phyloP scores from a whole-genome alignment of 129 eudicot species.

The Flaveria brownii region DNA sequence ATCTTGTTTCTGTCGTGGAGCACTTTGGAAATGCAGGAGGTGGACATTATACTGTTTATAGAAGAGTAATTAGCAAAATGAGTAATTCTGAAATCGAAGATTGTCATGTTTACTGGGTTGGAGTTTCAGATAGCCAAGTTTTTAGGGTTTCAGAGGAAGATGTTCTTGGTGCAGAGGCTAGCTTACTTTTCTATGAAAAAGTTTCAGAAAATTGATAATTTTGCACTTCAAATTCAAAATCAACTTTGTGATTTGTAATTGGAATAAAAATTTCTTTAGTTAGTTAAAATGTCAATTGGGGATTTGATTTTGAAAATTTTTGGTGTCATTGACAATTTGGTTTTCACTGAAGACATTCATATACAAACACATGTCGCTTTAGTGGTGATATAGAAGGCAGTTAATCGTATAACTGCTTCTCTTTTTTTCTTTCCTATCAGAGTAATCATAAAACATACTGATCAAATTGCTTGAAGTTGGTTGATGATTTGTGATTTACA shows the following conservation, averaged over 20 bases:
- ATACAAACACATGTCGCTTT: neutral
- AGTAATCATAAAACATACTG: too few species aligned
- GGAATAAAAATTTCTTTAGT: neutral
- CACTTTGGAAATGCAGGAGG: constrained; percentile 72
- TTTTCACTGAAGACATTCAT: neutral
- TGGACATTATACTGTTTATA: constrained; percentile 87
- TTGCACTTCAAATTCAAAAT: neutral
- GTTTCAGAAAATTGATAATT: constrained; percentile 31
- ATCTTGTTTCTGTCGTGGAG: constrained; percentile 82
- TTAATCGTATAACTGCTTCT: neutral
- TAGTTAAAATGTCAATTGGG: neutral
- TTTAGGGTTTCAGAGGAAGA: constrained; percentile 62
- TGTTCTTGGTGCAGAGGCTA: constrained; percentile 74
- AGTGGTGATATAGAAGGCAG: neutral
- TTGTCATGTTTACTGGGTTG: constrained; percentile 58
- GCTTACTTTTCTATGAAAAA: constrained; percentile 77
- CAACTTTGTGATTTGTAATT: neutral
- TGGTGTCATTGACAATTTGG: neutral
- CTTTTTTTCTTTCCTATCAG: neutral
- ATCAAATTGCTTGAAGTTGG: too few species aligned
- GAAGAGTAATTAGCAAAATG: constrained; percentile 49
- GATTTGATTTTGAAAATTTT: neutral
- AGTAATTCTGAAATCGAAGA: constrained; percentile 21
- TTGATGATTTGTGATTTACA: too few species aligned
- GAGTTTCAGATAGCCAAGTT: constrained; percentile 81